Evolutionary conservation across 371 early-diverging fungal species (phyloP), one percentile per base, ranked within the genome.

Genomic region (Mucor velutinosus): DNA sequence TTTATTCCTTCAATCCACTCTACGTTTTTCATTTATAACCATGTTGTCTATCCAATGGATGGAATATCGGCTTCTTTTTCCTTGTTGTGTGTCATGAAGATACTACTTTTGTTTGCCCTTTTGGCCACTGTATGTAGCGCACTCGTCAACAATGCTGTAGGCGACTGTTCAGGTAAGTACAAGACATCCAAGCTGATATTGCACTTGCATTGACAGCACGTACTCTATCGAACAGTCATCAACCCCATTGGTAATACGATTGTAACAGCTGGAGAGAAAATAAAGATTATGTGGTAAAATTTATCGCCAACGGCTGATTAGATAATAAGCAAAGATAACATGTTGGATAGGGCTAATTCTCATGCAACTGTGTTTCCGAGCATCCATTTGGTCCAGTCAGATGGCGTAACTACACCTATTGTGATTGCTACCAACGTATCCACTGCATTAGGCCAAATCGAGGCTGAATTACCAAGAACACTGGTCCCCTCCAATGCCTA

Each of bases 181-280:
- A 21, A n/a, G 43, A 21, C 17, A 62, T 35, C 37, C 1, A 49
- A 29, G 12, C 14, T 43, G 3, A 43, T 6, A 25, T 45, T 21
- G 39, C 41, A 11, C 25, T 30, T n/a, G 23, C 30, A 60, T 7
- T 41, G 27, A 29, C 51, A 32, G 4, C 53, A 25, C 32, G 19
- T 32, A 69, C 5, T 8, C 1, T 19, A 25, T 1, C 21, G 25
- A 25, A 51, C 8, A 53, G 73, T 73, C 10, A 43, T 56, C 10
- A 66, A 45, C n/a, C 73, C 73, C 23, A 69, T 73, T 33, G 62
- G 69, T 27, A 73, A 73, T 41, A 73, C 73, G 3, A 69, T 73
- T 60, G 66, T 73, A 8, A 66, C 60, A 29, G 73, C 73, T 27
- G 73, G 73, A 30, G 69, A 69, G 29, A 66, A 73, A 64, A 69